Base-by-base conservation (phyloP, 2,329 filamentous ascomycete species). In the Ophiostoma piceae region DNA sequence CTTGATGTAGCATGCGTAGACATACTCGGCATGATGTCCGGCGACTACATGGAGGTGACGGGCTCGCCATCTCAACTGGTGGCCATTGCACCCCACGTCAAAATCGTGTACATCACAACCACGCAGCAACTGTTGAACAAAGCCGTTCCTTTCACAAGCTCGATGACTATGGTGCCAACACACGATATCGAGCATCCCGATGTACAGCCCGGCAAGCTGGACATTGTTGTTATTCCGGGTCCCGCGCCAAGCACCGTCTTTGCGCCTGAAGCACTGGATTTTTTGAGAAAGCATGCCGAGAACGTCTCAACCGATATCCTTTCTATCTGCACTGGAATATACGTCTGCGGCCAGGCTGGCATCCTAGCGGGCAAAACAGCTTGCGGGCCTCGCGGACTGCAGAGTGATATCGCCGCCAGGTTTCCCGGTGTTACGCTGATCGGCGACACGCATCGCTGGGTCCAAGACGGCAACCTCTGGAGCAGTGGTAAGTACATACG, bases 381-480 rank as follows among this genome's bases (percentile, higher is more conserved):
- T 26, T 57, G 51, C 11, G 51, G 51, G 12, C 51, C 51, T 9
- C 51, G 51, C 11, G 9, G 22, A 11, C 8, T 57, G 51, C 51
- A 57, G n/a, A 14, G n/a, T 26, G 51, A 57, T 26, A 57, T 57
- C 11, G 51, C 51, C 9, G n/a, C 51, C 11, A 12, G 16, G 16
- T 57, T 57, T 26, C 8, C 51, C 8, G 51, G 51, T 9, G 51
- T 57, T 22, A 57, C 51, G 7, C 19, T 57, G n/a, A 3, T 57
- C n/a, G 51, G 51, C n/a, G n/a, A 57, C 12, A 57, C 51, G 3
- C 51, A 57, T 11, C 51, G 51, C n/a, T 57, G 51, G 51, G n/a
- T 26, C 51, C 51, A 57, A 22, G 51, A 57, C n/a, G 51, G 51
- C n/a, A 57, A 57, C n/a, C 51, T 57, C 51, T 57, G 51, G 51